phyloP scores from a whole-genome alignment of 108 stramenopile species.

The Nitzschia sp. region DNA sequence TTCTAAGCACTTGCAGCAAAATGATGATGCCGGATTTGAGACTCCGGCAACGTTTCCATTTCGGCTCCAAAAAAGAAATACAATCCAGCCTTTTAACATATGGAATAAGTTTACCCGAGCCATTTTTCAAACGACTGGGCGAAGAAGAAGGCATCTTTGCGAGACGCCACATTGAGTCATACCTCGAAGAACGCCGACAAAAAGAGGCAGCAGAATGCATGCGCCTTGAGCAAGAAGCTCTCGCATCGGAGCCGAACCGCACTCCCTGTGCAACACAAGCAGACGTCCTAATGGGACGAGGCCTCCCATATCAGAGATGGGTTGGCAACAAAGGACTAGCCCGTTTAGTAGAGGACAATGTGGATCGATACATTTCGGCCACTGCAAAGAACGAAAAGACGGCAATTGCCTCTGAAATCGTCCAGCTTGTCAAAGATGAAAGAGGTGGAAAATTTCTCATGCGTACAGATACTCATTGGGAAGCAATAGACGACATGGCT shows the following conservation, averaged over 20 bases:
- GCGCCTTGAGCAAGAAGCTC: background rate
- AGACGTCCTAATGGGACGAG: constrained; percentile 21
- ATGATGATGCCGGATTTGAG: background rate
- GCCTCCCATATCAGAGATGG: constrained; percentile 6
- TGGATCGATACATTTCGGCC: background rate
- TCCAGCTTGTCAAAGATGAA: background rate
- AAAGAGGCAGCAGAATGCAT: background rate
- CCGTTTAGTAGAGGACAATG: background rate
- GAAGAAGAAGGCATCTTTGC: background rate
- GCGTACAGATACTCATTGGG: background rate
- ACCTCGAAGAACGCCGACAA: background rate
- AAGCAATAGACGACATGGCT: constrained; percentile 3
- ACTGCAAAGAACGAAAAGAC: constrained; percentile 4
- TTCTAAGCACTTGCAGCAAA: background rate
- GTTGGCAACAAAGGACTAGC: constrained; percentile 1
- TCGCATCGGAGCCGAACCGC: background rate
- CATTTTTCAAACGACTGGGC: background rate
- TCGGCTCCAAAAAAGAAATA: background rate
- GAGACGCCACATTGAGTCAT: background rate
- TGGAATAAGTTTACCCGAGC: background rate
- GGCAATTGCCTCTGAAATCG: background rate
- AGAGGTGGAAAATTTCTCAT: constrained; percentile 10
- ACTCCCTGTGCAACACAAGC: background rate
- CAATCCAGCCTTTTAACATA: background rate
- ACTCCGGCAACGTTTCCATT: background rate